Base-by-base conservation (phyloP, 768 basidiomycete genomes). In the Hydnomerulius pinastri region DNA sequence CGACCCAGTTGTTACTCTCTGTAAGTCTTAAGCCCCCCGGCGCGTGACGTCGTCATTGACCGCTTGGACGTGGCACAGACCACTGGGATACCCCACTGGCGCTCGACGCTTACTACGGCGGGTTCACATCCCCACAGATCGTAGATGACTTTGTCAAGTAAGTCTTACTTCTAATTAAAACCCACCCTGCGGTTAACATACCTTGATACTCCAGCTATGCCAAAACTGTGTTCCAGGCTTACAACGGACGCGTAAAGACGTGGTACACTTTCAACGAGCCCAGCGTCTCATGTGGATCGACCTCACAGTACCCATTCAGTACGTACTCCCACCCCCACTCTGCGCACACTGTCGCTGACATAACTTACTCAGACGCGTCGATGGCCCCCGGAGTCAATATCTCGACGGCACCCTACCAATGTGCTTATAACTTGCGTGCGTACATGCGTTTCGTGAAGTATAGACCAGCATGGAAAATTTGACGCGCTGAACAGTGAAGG, bases 191-290 rank as follows among this genome's bases (percentile, higher is more conserved):
- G n/a, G n/a, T n/a, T n/a, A n/a, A n/a, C 21, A n/a, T 8, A 2
- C n/a, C 6, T 28, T 11, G 10, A n/a, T n/a, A n/a, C n/a, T n/a
- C n/a, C 32, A 78, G 76, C 46, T 79, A 79, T 50, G 79, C 79
- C 0, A 74, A 69, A 48, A 76, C 74, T 6, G 74, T 77, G 4
- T 80, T 80, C 65, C 68, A 69, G 27, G 73, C 76, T 0, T 79
- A 71, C 45, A 77, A 79, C 48, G 75, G 77, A 10, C 59, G 71
- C 46, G 74, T 79, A 10, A 75, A 77, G 50, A 78, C 75, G 37
- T 80, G 76, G 75, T 73, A 77, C 58, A 80, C 78, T 1, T 79
- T 80, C 67, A 79, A 79, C 50, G 78, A 79, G 53, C 78, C 78
- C 6, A 68, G 71, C 13, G 75, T 76, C 2, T 76, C 67, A 51